A percentile compares a stretch with the other conserved stretches of the same genome.
phyloP scores from a whole-genome alignment of 331 rosid genomes.

The Quercus phellos region DNA sequence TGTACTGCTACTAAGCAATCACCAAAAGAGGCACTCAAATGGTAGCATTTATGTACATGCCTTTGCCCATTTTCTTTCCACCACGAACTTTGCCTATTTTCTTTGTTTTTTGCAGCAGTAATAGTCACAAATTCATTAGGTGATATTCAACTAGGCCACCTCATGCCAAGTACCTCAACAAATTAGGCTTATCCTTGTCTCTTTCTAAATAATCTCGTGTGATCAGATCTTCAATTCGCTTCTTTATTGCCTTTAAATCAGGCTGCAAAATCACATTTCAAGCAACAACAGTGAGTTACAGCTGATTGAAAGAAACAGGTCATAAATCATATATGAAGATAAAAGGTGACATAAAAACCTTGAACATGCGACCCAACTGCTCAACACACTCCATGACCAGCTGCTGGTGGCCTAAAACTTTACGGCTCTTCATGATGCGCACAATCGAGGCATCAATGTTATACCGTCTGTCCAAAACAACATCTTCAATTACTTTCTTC shows the following conservation, averaged over 20 bases:
- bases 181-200: slow-evolving; percentile 76
- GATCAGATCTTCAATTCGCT: slow-evolving; percentile 94
- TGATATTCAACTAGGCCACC: slow-evolving; percentile 7
- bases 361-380: slow-evolving; percentile 98
- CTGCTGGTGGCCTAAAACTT: slow-evolving; percentile 88
- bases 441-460: slow-evolving; percentile 96
- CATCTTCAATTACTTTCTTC: slow-evolving; percentile 74
- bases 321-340: neutral
- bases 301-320: neutral
- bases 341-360: slow-evolving; percentile 30
- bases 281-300: neutral
- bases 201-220: slow-evolving; percentile 92
- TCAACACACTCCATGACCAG: slow-evolving; percentile 92
- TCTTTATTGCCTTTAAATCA: slow-evolving; percentile 88
- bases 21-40: slow-evolving; percentile 16
- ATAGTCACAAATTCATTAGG: slow-evolving; percentile 18
- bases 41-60: neutral
- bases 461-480: slow-evolving; percentile 81
- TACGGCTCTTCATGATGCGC: slow-evolving; percentile 97
- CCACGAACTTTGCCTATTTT: neutral
- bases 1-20: slow-evolving; percentile 29
- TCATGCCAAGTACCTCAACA: slow-evolving; percentile 64
- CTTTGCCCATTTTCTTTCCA: neutral
- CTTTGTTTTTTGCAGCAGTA: slow-evolving; percentile 23
- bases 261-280: slow-evolving; percentile 47